These are phyloP conservation scores for Colletotrichum phormii DNA, from an alignment of 2,329 filamentous ascomycete genomes.

Conservation along the genomic window DNA sequence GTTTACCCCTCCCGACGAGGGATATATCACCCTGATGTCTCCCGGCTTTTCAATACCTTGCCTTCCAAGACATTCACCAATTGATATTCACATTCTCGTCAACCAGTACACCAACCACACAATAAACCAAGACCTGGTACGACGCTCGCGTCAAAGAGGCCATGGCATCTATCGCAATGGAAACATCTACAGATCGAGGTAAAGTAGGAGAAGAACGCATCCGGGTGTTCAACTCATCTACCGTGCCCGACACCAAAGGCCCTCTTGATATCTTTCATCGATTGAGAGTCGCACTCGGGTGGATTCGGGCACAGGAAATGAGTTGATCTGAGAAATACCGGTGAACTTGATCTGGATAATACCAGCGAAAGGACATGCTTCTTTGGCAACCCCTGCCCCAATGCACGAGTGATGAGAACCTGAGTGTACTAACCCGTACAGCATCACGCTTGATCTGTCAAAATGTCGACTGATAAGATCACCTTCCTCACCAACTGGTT, in stretches of 20 bases:
- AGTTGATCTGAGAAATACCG: slow-evolving; percentile 80
- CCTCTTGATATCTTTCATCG: slow-evolving; percentile 32
- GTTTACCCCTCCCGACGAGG: slow-evolving; percentile 14
- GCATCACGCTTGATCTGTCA: slow-evolving; percentile 57
- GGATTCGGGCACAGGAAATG: slow-evolving; percentile 40
- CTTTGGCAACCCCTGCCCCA: slow-evolving; percentile 59
- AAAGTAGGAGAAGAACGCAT: slow-evolving; percentile 59
- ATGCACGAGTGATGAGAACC: slow-evolving; percentile 41
- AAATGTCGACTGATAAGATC: slow-evolving; percentile 86
- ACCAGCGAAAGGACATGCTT: slow-evolving; percentile 90
- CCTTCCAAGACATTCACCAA: background rate
- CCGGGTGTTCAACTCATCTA: slow-evolving; percentile 54
- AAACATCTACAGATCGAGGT: slow-evolving; percentile 56
- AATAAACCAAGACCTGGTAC: slow-evolving; percentile 14
- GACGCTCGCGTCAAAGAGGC: slow-evolving; percentile 39
- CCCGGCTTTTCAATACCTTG: fast-evolving
- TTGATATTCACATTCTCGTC: too few relatives aligned
- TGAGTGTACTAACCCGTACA: slow-evolving; percentile 60
- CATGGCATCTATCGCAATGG: slow-evolving; percentile 46
- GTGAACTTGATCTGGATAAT: slow-evolving; percentile 90
- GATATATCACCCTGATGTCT: background rate
- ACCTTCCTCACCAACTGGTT: slow-evolving; percentile 89
- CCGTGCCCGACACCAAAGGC: background rate
- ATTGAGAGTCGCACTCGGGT: slow-evolving; percentile 4
- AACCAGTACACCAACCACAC: background rate